Evolutionary conservation across 148 eudicot species (phyloP), one percentile per base, ranked within the genome.

Genomic region (Dysphania ambrosioides): DNA sequence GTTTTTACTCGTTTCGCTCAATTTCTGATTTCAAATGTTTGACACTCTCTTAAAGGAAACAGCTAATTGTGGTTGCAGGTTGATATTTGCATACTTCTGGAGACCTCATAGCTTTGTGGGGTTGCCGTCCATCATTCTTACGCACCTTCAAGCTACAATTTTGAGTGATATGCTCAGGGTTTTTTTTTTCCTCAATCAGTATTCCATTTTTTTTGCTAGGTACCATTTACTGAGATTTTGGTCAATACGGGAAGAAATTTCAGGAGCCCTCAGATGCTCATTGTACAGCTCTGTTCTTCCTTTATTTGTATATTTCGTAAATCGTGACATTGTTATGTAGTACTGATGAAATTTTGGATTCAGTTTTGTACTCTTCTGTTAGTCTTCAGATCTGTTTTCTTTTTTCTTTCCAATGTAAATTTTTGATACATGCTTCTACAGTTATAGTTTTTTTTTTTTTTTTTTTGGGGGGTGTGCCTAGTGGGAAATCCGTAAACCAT

Each of bases 221-320:
- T 57, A 8, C 27, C 6, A 70, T 62, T 79, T 59, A 69, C 35
- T 62, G 68, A 49, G 74, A 60, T 60, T 74, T 68, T 72, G 29
- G 29, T 47, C 66, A 13, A 5, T 56, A 56, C 66, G 66, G 38
- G 24, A 27, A 60, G 12, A 44, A 30, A 47, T 72, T 57, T 73
- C 51, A 32, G 63, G 70, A 51, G 66, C 71, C 16, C 66, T 62
- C 55, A 36, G 35, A 6, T 73, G 70, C 34, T 74, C 63, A 4
- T 34, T 79, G 82, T 74, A 79, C 82, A 72, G 72, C 26, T 41
- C 18, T 58, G 57, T 26, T 72, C 26, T 73, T 79, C 53, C 68
- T 47, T 35, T 35, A 49, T 21, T 26, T 73, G 61, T 30, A 60
- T 30, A 44, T 61, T 40, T 35, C 60, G n/a, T 62, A 40, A 32